phyloP scores from a whole-genome alignment of 2,329 filamentous ascomycete species.

The Epichloe typhina region DNA sequence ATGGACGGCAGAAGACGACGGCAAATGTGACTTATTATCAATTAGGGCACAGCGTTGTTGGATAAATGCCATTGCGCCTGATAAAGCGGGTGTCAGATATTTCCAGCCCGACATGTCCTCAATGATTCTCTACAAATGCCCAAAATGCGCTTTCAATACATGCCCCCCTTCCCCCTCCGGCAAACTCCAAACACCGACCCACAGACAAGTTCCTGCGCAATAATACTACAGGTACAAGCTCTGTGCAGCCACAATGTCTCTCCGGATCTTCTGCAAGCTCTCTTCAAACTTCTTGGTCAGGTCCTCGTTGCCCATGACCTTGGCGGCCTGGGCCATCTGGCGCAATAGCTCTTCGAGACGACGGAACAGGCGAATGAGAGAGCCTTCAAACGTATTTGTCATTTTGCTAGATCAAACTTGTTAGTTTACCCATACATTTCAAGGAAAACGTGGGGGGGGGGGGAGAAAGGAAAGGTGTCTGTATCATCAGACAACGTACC shows the following conservation, averaged over 20 bases:
- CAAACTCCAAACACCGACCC: conserved; percentile 3
- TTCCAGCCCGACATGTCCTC: background rate
- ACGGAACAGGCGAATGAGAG: conserved; percentile 88
- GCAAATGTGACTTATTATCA: too few relatives aligned
- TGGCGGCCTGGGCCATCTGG: conserved; percentile 89
- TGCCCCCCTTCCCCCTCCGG: background rate
- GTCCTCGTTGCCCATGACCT: conserved; percentile 97
- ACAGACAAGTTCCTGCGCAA: background rate
- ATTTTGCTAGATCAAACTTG: conserved; percentile 58
- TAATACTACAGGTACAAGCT: conserved; percentile 65
- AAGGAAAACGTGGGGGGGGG: background rate
- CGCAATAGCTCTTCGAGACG: conserved; percentile 85
- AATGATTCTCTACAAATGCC: background rate
- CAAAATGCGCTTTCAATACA: background rate
- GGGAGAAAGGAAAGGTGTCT: too few relatives aligned
- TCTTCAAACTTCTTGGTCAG: conserved; percentile 84
- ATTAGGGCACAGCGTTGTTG: too few relatives aligned
- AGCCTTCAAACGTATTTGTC: conserved; percentile 97
- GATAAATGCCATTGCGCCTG: too few relatives aligned
- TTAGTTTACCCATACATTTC: too few relatives aligned
- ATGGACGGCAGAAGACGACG: too few relatives aligned
- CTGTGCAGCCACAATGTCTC: conserved; percentile 91
- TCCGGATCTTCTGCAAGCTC: conserved; percentile 69
- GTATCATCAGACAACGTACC: conserved; percentile 46
- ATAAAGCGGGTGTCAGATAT: too few relatives aligned